These are phyloP conservation scores for Heritiera littoralis DNA, from an alignment of 345 rosid species.

Conservation along the genomic window DNA sequence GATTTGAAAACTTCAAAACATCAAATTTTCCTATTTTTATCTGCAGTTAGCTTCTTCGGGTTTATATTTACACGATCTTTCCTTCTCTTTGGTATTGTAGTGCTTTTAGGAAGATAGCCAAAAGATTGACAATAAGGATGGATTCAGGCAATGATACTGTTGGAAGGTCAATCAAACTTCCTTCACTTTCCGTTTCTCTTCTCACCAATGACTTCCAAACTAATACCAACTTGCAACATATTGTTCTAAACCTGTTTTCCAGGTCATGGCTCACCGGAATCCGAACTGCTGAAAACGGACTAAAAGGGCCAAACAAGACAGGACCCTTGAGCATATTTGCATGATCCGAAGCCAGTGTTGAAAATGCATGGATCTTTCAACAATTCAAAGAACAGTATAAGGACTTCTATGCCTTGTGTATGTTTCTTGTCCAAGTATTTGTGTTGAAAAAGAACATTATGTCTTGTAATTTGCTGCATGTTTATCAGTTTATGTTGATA, in stretches of 20 bases:
- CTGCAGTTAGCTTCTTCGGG: background rate
- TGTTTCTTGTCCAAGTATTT: background rate
- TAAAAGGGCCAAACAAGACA: conserved; percentile 59
- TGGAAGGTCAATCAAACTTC: conserved; percentile 55
- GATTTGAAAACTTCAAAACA: background rate
- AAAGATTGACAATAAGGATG: conserved; percentile 72
- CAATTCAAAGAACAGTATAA: background rate
- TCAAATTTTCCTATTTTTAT: background rate
- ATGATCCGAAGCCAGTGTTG: conserved; percentile 23
- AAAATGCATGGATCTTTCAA: conserved; percentile 16
- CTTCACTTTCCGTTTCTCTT: background rate
- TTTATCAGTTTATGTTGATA: conserved; percentile 4
- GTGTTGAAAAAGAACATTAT: background rate
- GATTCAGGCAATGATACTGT: conserved; percentile 42
- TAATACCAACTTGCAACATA: background rate
- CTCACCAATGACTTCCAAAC: background rate
- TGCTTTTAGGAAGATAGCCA: conserved; percentile 63
- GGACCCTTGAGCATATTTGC: conserved; percentile 81
- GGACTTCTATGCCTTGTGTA: background rate
- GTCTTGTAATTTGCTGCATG: background rate
- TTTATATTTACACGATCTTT: background rate
- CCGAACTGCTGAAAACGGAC: conserved; percentile 55
- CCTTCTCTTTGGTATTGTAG: conserved; percentile 39
- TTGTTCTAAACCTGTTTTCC: conserved; percentile 18
- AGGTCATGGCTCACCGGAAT: conserved; percentile 74